A percentile compares a stretch with the other conserved stretches of the same genome.
Evolutionary conservation across 306 rosid species (phyloP).

Genomic region (Cajanus cajan): DNA sequence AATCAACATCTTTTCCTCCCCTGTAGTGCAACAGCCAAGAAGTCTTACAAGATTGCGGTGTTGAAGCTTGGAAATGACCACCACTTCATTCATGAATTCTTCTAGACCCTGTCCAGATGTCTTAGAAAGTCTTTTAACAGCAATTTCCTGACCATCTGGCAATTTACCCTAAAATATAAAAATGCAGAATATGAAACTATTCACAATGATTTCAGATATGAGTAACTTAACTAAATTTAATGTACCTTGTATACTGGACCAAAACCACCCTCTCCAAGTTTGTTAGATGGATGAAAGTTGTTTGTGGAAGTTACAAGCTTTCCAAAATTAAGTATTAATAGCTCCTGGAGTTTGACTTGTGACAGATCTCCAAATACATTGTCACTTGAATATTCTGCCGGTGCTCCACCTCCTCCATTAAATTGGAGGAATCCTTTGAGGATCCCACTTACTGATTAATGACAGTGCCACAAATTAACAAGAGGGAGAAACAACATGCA

Average conservation of each 20-base stretch:
- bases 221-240: neutral
- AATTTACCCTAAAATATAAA: neutral
- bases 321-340: neutral
- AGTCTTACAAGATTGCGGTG: slow-evolving; percentile 42
- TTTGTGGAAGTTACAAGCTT: slow-evolving; percentile 6
- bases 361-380: neutral
- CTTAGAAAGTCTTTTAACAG: slow-evolving; percentile 29
- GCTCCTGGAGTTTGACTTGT: neutral
- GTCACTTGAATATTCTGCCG: neutral
- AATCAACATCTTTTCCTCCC: slow-evolving; percentile 39
- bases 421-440: neutral
- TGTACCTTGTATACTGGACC: slow-evolving; percentile 35
- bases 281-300: slow-evolving; percentile 25
- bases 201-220: neutral
- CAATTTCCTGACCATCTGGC: slow-evolving; percentile 15
- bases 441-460: neutral
- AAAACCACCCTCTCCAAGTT: slow-evolving; percentile 32
- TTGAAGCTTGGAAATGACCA: slow-evolving; percentile 27
- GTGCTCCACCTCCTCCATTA: neutral
- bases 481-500: neutral
- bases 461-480: neutral
- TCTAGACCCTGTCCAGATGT: slow-evolving; percentile 33
- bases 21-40: slow-evolving; percentile 31
- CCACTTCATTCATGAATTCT: slow-evolving; percentile 32
- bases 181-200: neutral